Percentiles rank a stretch among this genome's conserved stretches.
These are phyloP conservation scores for Paecilomyces dactylethromorphus DNA, from an alignment of 2,329 filamentous ascomycete genomes.

Conservation along the genomic window DNA sequence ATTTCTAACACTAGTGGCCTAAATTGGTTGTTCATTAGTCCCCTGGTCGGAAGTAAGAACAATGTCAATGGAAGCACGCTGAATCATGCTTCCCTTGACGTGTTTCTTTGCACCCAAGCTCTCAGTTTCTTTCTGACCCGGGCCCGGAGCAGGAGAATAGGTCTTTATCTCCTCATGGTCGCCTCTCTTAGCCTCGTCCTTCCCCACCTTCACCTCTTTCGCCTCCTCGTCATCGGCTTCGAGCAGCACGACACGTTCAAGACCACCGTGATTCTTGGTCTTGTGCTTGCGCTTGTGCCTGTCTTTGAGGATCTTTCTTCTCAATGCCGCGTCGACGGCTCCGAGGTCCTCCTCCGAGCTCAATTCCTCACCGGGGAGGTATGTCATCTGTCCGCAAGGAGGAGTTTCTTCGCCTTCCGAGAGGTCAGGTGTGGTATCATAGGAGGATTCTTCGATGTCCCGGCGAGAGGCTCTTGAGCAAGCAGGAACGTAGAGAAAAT, in stretches of 20 bases:
- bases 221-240: neutral
- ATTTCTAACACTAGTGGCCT: neutral
- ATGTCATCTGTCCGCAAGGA: neutral
- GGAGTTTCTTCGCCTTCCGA: neutral
- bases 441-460: neutral
- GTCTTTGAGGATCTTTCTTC: neutral
- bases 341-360: neutral
- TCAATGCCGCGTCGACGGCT: neutral
- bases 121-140: neutral
- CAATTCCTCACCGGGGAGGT: neutral
- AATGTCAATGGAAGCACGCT: neutral
- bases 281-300: no score
- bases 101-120: neutral
- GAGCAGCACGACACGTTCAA: neutral
- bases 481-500: neutral
- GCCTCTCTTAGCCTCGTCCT: neutral
- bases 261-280: neutral
- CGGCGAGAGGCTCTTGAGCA: neutral
- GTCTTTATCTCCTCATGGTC: neutral
- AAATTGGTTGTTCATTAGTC: neutral
- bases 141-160: neutral
- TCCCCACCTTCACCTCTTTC: neutral
- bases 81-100: neutral
- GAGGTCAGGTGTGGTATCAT: neutral
- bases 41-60: neutral